Evolutionary conservation across 2,329 filamentous ascomycete species (phyloP), one percentile per base, ranked within the genome.

Genomic region (Cryphonectria parasitica): DNA sequence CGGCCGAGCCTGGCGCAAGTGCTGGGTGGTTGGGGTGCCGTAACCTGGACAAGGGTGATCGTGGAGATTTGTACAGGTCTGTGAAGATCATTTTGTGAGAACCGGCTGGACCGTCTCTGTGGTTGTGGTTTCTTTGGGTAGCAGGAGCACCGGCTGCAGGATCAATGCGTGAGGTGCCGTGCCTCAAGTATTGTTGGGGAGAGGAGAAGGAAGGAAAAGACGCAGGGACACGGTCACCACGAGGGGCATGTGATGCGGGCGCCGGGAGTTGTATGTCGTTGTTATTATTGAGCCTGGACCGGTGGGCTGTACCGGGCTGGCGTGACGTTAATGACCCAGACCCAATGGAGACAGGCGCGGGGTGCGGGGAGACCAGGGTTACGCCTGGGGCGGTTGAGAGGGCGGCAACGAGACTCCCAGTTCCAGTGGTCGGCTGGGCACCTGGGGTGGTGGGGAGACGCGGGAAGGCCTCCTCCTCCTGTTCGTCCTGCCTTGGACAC

Each of bases 51-150:
- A 88, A 79, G 13, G 86, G 85, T 56, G 84, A 85, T 76, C 83
- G 85, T 56, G 86, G 84, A 66, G 83, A 85, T 79, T 85, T 88
- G 78, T 88, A 89, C 66, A 89, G 81, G 75, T 88, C 87, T 71
- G 86, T 87, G 78, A 89, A 89, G 73, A 88, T 83, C 87, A 89
- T 89, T 70, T 75, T 82, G 65, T 43, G 67, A 65, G 61, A 66
- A 19, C 43, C 36, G 25, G 45, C 56, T 19, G 61, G 28, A 45
- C 52, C 41, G 49, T 45, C 28, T 19, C 66, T 25, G 25, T 43
- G 45, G 52, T 43, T 60, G 25, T 28, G 62, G 36, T 62, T 19
- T 60, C 28, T 41, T 22, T 52, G 36, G 15, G 58, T 36, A 56
- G 69, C 52, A 60, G 54, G 36, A 41, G n/a, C 56, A 28, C 2